Evolutionary conservation across 805 yeast genomes (phyloP).

Genomic region (Spathaspora arborariae): DNA sequence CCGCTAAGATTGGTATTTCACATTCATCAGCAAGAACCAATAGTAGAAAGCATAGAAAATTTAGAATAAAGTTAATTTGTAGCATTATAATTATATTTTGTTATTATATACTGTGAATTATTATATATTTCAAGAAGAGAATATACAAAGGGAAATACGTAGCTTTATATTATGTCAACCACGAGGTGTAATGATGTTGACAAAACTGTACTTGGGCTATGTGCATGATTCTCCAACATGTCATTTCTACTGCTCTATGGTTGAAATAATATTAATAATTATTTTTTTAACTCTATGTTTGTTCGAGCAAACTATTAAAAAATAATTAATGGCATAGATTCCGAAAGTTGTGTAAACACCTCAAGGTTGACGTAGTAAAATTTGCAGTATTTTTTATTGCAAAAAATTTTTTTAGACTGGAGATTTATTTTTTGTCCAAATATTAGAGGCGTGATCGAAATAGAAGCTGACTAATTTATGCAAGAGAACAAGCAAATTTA

Average conservation of each 20-base stretch:
- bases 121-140: too few relatives aligned
- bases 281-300: too few relatives aligned
- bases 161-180: too few relatives aligned
- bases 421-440: not conserved
- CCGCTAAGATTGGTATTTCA: not conserved
- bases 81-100: not conserved
- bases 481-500: not conserved
- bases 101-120: too few relatives aligned
- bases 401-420: not conserved
- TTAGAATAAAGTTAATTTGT: not conserved
- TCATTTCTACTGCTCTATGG: too few relatives aligned
- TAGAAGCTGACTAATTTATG: not conserved
- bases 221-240: too few relatives aligned
- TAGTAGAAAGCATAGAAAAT: not conserved
- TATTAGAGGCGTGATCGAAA: not conserved
- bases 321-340: too few relatives aligned
- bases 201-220: too few relatives aligned
- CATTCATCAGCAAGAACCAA: not conserved
- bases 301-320: too few relatives aligned
- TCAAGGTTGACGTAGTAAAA: not conserved
- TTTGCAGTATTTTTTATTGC: not conserved
- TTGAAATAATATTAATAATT: too few relatives aligned
- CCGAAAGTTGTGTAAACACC: too few relatives aligned
- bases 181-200: too few relatives aligned
- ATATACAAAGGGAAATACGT: not conserved